Conservation (phyloP, 805 yeast species). For the Pichia deserticola region DNA sequence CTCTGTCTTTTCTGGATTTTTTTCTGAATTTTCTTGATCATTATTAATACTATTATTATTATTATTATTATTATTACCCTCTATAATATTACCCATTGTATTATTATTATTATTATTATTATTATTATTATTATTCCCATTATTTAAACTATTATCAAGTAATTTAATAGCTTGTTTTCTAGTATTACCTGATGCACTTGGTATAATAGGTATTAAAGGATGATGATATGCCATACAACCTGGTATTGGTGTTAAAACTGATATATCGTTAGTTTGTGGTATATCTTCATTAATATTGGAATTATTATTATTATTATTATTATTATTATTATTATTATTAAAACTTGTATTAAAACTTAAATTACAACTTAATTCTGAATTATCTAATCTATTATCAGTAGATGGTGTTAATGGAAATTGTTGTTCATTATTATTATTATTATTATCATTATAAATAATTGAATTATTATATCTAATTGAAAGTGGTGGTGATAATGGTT, state of each 20-base stretch:
- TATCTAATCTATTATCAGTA: no score
- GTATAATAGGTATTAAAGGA: constrained; percentile 6
- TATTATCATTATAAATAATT: no score
- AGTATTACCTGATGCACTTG: constrained; percentile 4
- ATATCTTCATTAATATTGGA: not conserved
- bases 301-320: no score
- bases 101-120: no score
- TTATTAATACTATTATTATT: not conserved
- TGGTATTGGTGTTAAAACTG: constrained; percentile 3
- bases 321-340: no score
- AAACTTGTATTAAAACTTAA: no score
- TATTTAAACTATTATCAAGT: not conserved
- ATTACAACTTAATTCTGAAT: no score
- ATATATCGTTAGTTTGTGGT: not conserved
- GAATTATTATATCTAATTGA: no score
- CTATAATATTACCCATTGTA: not conserved
- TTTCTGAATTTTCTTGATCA: no score
- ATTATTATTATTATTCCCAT: not conserved
- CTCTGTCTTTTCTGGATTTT: not conserved
- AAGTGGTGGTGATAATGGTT: no score
- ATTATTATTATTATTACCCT: not conserved
- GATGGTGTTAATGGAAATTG: no score
- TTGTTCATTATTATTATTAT: no score
- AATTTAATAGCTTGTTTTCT: not conserved
- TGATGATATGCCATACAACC: constrained; percentile 8